phyloP scores from a whole-genome alignment of 371 early-diverging fungal genomes.

The Syncephalastrum monosporum region DNA sequence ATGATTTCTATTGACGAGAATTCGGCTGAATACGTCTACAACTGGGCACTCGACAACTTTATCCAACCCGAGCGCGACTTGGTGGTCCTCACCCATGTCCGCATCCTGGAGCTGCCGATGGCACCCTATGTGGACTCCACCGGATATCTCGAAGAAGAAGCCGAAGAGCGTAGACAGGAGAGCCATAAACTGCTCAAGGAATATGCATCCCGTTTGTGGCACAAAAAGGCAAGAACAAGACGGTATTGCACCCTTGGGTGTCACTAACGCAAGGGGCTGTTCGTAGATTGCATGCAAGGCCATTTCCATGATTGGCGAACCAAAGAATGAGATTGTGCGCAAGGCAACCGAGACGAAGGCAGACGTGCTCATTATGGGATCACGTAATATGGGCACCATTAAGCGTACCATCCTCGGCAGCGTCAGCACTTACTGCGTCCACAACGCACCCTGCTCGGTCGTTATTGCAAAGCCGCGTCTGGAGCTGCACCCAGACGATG shows the following conservation, averaged over 20 bases:
- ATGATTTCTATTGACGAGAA: slow-evolving; percentile 36
- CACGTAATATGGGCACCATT: slow-evolving; percentile 53
- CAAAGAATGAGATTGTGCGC: slow-evolving; percentile 53
- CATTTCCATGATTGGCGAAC: slow-evolving; percentile 60
- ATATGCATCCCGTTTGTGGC: slow-evolving; percentile 30
- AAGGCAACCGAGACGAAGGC: slow-evolving; percentile 53
- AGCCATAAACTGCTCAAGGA: slow-evolving; percentile 38
- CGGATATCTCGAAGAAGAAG: slow-evolving; percentile 35
- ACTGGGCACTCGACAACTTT: slow-evolving; percentile 55
- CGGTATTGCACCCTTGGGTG: too few species aligned
- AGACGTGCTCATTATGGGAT: slow-evolving; percentile 59
- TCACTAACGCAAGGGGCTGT: too few species aligned
- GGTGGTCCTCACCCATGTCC: slow-evolving; percentile 40
- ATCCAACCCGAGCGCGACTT: slow-evolving; percentile 37
- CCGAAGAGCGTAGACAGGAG: slow-evolving; percentile 37
- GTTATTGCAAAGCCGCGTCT: slow-evolving; percentile 38
- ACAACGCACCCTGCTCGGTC: slow-evolving; percentile 48
- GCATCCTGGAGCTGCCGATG: slow-evolving; percentile 35
- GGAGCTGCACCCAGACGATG: too few species aligned
- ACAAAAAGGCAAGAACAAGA: slow-evolving; percentile 22
- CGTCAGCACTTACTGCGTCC: slow-evolving; percentile 55
- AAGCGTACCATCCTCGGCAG: slow-evolving; percentile 57
- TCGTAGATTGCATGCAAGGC: slow-evolving; percentile 54
- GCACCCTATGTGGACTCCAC: slow-evolving; percentile 41
- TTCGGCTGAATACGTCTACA: slow-evolving; percentile 37